Conservation (phyloP, 495 filamentous ascomycete genomes). For the Talaromyces stipitatus region DNA sequence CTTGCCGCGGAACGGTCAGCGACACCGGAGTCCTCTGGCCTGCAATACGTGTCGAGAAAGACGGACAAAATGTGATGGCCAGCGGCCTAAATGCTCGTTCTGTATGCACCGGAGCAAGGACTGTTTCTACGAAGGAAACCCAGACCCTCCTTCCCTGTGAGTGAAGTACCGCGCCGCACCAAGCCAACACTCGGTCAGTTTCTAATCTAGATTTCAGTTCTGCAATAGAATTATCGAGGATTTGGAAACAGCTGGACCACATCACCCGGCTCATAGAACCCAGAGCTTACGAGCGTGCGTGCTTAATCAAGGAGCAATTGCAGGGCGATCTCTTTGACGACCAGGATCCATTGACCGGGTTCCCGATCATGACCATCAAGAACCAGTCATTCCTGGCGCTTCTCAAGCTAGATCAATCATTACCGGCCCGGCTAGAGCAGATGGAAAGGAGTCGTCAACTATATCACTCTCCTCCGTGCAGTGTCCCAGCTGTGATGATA, state of each 20-base stretch:
- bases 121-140: neutral
- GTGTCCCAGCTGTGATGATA: neutral
- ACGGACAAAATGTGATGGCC: slow-evolving; percentile 1
- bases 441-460: neutral
- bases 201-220: neutral
- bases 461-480: neutral
- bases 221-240: neutral
- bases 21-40: neutral
- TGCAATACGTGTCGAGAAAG: neutral
- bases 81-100: neutral
- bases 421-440: neutral
- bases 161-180: neutral
- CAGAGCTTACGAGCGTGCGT: neutral
- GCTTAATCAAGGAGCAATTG: neutral
- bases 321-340: neutral
- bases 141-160: neutral
- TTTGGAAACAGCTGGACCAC: neutral
- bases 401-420: neutral
- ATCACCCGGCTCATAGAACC: neutral
- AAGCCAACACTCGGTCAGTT: neutral
- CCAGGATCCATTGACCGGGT: slow-evolving; percentile 1
- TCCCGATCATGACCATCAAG: slow-evolving; percentile 1
- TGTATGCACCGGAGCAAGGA: neutral
- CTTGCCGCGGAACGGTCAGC: neutral
- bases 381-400: neutral